Base-by-base conservation (phyloP, 176 grass and related monocot genomes). In the Triticum monococcum region DNA sequence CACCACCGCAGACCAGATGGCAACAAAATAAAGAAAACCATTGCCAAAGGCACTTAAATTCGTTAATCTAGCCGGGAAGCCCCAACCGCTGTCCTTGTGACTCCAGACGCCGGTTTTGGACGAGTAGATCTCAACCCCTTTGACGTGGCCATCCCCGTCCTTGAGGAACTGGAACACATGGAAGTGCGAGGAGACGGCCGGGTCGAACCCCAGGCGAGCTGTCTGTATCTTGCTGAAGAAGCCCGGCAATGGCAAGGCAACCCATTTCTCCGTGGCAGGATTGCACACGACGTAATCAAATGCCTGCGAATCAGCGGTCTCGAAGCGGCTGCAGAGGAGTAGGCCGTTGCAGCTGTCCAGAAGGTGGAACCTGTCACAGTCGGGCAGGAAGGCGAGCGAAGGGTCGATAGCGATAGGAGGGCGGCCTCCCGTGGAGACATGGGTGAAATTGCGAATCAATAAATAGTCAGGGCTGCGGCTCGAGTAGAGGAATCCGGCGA, bases 351-450 rank as follows among this genome's bases (percentile, higher is more conserved):
- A 75, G 41, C 23, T 50, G 41, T 75, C 72, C 41, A 50, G 2
- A 0, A 50, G 12, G 41, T 2, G 0, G 6, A 75, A 4, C 0
- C 0, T 0, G 0, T 28, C 1, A 13, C 5, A 75, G 9, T 4
- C 0, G 8, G 13, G 41, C 18, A 50, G 72, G 3, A 75, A 30
- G 41, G 23, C 8, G 41, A 9, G 23, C 1, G 12, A 50, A 8
- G 72, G 24, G 13, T 2, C 0, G 24, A 50, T 25, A 9, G 1
- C 0, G 24, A 50, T 25, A 9, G 1, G 12, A 46, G 40, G 5
- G 5, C 11, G 6, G 12, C 72, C 41, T 75, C 23, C 23, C 23
- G 8, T 7, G 0, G 41, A 16, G 72, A 75, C 12, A 16, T 4
- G 2, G 41, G 25, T 1, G 41, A 75, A 75, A 8, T 65, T 3